These are phyloP conservation scores for Chrysopogon serrulatus DNA, from an alignment of 176 grass and related monocot species.

Conservation along the genomic window DNA sequence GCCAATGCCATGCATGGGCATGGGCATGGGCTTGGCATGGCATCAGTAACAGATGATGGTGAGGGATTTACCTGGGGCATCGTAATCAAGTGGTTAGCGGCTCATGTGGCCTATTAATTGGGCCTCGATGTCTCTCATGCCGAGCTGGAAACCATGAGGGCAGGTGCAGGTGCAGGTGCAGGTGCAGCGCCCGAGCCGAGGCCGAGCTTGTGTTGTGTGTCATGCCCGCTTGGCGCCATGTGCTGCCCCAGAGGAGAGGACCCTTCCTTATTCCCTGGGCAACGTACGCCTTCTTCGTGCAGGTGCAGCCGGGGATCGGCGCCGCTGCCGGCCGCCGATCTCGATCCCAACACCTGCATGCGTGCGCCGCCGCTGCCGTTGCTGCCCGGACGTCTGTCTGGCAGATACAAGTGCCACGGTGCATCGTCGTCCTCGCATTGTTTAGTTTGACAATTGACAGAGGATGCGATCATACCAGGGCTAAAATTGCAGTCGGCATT, in stretches of 20 bases:
- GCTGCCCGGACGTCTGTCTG: constrained; percentile 23
- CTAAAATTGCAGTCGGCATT: not conserved
- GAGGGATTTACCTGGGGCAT: constrained; percentile 45
- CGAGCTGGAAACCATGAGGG: constrained; percentile 68
- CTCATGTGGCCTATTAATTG: constrained; percentile 58
- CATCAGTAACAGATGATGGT: not conserved
- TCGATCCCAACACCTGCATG: constrained; percentile 7
- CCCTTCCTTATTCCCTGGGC: constrained; percentile 40
- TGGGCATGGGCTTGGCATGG: no score
- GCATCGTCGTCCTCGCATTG: not conserved
- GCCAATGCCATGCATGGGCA: no score
- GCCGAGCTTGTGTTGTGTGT: constrained; percentile 20
- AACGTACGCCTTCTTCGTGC: constrained; percentile 3
- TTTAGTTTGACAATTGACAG: not conserved
- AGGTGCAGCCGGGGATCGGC: constrained; percentile 2
- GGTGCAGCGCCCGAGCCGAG: not conserved
- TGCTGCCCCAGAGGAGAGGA: not conserved
- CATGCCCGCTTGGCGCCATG: constrained; percentile 54
- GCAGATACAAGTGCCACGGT: not conserved
- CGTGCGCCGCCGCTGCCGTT: not conserved
- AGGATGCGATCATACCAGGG: no score
- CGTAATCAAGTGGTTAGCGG: constrained; percentile 47
- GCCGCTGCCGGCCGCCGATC: not conserved
- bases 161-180: not conserved
- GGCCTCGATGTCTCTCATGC: constrained; percentile 47